These are phyloP conservation scores for Phytomonas sp. DNA, from an alignment of 208 protist species.

Conservation along the genomic window DNA sequence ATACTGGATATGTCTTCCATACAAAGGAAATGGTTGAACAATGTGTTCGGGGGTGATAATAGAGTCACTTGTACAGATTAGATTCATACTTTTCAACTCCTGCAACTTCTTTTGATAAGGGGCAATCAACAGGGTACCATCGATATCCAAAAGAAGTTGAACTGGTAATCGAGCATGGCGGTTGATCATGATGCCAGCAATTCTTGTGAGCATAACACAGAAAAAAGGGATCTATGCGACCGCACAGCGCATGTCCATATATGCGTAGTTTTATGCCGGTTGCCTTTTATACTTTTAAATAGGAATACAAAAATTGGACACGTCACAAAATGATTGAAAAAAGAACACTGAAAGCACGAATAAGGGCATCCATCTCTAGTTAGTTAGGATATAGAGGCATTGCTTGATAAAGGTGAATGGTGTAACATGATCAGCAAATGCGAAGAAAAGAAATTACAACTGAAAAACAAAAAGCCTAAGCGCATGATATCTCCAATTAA, in stretches of 20 bases:
- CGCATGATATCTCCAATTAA: not conserved
- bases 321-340: not conserved
- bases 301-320: not conserved
- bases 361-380: not conserved
- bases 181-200: not conserved
- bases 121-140: constrained; percentile 31
- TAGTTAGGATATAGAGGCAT: not conserved
- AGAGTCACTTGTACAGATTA: not conserved
- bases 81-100: not conserved
- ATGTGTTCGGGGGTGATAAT: not conserved
- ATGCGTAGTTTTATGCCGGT: not conserved
- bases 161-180: constrained; percentile 16
- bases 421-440: not conserved
- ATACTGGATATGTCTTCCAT: not conserved
- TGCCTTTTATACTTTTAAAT: not conserved
- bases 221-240: not conserved
- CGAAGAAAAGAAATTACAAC: not conserved
- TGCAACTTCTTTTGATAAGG: not conserved
- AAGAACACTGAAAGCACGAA: constrained; percentile 3
- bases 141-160: constrained; percentile 48
- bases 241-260: not conserved
- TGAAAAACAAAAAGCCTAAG: not conserved
- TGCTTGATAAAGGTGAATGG: not conserved
- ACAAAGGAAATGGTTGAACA: constrained; percentile 8
- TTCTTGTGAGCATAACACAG: not conserved